Percentiles rank a stretch among this genome's conserved stretches.
Conservation (phyloP, 2,329 filamentous ascomycete species). For the Xylariaceae sp. region DNA sequence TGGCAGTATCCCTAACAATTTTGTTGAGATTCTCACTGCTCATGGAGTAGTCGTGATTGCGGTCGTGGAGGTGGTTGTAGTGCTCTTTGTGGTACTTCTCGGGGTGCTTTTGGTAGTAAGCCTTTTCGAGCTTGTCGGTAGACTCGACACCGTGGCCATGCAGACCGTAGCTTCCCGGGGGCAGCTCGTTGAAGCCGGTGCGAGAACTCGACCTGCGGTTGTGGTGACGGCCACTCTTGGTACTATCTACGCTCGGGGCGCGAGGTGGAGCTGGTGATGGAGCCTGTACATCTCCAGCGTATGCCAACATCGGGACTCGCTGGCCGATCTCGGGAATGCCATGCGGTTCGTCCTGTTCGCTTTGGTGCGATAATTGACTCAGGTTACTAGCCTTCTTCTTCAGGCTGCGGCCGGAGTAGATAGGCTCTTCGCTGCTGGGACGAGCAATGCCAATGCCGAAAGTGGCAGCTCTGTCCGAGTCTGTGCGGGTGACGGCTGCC, state of each 20-base stretch:
- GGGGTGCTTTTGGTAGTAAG: conserved; percentile 90
- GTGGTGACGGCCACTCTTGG: conserved; percentile 50
- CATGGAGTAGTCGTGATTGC: conserved; percentile 71
- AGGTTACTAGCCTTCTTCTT: conserved; percentile 60
- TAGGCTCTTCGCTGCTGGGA: conserved; percentile 52
- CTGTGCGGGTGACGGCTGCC: conserved; percentile 79
- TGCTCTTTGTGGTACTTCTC: conserved; percentile 74
- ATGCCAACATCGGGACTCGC: conserved; percentile 88
- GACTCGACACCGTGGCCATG: conserved; percentile 78
- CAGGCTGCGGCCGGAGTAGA: conserved; percentile 45
- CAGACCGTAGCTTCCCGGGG: conserved; percentile 87
- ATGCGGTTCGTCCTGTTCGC: conserved; percentile 67
- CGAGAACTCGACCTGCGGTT: conserved; percentile 68
- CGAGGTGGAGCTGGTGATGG: conserved; percentile 73
- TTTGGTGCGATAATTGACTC: conserved; percentile 46
- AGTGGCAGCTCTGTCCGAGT: conserved; percentile 82
- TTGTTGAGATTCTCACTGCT: conserved; percentile 87
- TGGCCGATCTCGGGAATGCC: conserved; percentile 91
- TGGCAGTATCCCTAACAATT: conserved; percentile 71
- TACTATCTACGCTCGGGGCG: conserved; percentile 34
- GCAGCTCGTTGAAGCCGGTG: conserved; percentile 59
- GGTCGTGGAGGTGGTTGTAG: conserved; percentile 51
- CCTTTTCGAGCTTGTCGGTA: conserved; percentile 80
- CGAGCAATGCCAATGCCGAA: conserved; percentile 82
- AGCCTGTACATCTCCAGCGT: conserved; percentile 93